These are phyloP conservation scores for Penicillium capsulatum DNA, from an alignment of 2,329 filamentous ascomycete genomes.

Conservation along the genomic window DNA sequence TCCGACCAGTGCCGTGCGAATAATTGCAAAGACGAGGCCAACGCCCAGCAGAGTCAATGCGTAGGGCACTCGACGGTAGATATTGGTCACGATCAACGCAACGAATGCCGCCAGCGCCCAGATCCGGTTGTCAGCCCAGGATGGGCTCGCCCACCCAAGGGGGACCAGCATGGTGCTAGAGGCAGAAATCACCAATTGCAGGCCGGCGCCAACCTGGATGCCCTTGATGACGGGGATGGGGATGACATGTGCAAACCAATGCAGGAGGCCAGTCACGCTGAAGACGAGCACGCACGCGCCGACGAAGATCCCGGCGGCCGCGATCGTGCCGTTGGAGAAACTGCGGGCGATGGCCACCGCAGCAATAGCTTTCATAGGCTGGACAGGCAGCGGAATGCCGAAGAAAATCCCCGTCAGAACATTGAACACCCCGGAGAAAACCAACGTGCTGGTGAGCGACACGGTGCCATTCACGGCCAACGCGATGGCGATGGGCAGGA, in stretches of 20 bases:
- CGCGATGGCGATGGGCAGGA: constrained; percentile 83
- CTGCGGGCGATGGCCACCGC: constrained; percentile 74
- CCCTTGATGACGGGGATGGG: constrained; percentile 88
- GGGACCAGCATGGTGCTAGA: constrained; percentile 64
- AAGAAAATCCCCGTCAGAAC: constrained; percentile 76
- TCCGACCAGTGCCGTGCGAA: constrained; percentile 30
- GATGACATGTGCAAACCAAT: constrained; percentile 67
- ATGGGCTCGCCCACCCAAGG: constrained; percentile 63
- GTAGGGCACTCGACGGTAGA: constrained; percentile 66
- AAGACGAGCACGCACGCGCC: constrained; percentile 68
- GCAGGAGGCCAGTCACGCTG: constrained; percentile 72
- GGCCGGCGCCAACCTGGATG: constrained; percentile 86
- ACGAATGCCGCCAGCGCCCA: constrained; percentile 74
- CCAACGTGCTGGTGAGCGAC: constrained; percentile 74
- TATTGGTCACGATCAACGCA: constrained; percentile 63
- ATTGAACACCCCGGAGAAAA: constrained; percentile 86
- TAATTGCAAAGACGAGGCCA: constrained; percentile 62
- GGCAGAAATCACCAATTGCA: constrained; percentile 76
- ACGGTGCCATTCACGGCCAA: constrained; percentile 74
- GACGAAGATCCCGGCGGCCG: constrained; percentile 80
- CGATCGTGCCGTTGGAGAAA: constrained; percentile 65
- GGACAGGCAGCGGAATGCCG: constrained; percentile 84
- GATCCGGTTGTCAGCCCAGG: constrained; percentile 69
- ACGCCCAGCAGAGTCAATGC: constrained; percentile 67
- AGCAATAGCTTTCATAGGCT: constrained; percentile 87